These are phyloP conservation scores for Fistulinella prunicolor DNA, from an alignment of 768 basidiomycete genomes.

Conservation along the genomic window DNA sequence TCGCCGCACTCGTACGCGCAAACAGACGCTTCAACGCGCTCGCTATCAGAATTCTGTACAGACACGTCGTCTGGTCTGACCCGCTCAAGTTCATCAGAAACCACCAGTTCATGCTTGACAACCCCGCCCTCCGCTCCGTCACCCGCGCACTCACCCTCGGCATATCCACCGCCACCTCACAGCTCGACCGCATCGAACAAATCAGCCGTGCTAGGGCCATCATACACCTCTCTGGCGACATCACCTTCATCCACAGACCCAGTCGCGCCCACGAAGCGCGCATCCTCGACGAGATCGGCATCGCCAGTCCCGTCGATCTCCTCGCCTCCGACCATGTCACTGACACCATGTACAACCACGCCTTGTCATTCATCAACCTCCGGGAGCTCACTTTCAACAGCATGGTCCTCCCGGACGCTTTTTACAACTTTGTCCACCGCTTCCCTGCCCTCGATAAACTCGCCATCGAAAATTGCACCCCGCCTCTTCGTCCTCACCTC, in stretches of 20 bases:
- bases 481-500: slow-evolving; percentile 20
- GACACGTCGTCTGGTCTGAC: slow-evolving; percentile 33
- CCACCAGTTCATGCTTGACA: slow-evolving; percentile 14
- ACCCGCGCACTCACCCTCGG: slow-evolving; percentile 26
- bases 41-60: slow-evolving; percentile 32
- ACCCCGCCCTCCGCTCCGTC: slow-evolving; percentile 7
- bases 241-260: slow-evolving; percentile 15
- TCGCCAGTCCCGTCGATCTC: slow-evolving; percentile 18
- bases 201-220: slow-evolving; percentile 26
- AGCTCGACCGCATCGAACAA: slow-evolving; percentile 28
- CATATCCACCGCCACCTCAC: slow-evolving; percentile 20
- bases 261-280: slow-evolving; percentile 25
- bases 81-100: slow-evolving; percentile 28
- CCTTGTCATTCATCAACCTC: slow-evolving; percentile 32
- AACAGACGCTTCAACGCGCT: slow-evolving; percentile 32
- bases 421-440: slow-evolving; percentile 36
- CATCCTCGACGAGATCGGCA: slow-evolving; percentile 20
- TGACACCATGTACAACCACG: slow-evolving; percentile 19
- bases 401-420: slow-evolving; percentile 35
- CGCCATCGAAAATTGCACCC: slow-evolving; percentile 41
- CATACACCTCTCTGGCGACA: slow-evolving; percentile 15
- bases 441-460: slow-evolving; percentile 39
- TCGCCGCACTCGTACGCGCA: slow-evolving; percentile 31
- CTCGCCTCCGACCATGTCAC: slow-evolving; percentile 20
- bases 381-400: slow-evolving; percentile 36